Percentiles rank a stretch among this genome's conserved stretches.
phyloP scores from a whole-genome alignment of 352 stramenopile species.

The Pythium oligandrum region DNA sequence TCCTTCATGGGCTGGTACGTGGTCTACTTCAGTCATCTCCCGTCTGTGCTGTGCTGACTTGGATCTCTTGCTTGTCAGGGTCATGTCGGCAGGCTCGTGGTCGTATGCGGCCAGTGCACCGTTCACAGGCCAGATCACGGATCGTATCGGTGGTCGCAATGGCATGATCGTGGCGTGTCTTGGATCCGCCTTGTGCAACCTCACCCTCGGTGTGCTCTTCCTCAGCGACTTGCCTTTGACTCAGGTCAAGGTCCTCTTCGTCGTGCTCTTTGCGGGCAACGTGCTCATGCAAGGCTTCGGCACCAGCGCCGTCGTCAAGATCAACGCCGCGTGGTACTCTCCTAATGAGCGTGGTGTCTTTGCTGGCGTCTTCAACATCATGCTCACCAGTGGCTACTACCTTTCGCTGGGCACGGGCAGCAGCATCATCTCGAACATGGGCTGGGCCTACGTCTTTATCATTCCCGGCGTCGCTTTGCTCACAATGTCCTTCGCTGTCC shows the following conservation, averaged over 20 bases:
- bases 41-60: background rate
- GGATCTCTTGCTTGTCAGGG: conserved; percentile 22
- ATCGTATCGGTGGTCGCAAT: conserved; percentile 62
- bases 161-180: conserved; percentile 69
- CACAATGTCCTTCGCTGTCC: conserved; percentile 49
- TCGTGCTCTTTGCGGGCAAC: conserved; percentile 60
- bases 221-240: conserved; percentile 26
- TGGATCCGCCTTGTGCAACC: conserved; percentile 56
- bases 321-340: conserved; percentile 71
- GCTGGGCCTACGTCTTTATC: conserved; percentile 70
- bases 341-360: conserved; percentile 64
- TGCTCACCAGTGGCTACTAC: conserved; percentile 74
- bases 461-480: conserved; percentile 48
- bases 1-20: conserved; percentile 71
- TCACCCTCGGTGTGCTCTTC: conserved; percentile 52
- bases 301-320: conserved; percentile 83
- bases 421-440: conserved; percentile 55
- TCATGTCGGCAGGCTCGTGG: conserved; percentile 66
- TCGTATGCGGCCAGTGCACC: conserved; percentile 63
- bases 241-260: conserved; percentile 38
- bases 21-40: too few species aligned
- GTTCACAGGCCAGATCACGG: conserved; percentile 68
- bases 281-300: conserved; percentile 71
- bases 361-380: conserved; percentile 72
- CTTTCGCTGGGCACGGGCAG: conserved; percentile 57